A percentile compares a stretch with the other conserved stretches of the same genome.
phyloP scores from a whole-genome alignment of 345 rosid species.

The Reutealis trisperma region DNA sequence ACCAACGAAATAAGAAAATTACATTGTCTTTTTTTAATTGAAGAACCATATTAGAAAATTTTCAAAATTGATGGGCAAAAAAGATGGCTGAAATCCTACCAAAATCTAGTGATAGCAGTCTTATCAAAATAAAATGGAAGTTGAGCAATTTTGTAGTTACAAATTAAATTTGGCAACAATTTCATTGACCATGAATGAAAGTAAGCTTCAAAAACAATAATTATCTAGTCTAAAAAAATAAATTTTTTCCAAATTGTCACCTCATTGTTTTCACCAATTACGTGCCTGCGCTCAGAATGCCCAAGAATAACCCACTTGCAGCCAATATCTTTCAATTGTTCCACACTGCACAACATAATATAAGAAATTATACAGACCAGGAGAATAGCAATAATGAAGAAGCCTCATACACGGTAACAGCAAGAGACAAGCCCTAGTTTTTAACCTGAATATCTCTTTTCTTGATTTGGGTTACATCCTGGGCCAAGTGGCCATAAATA shows the following conservation, averaged over 20 bases:
- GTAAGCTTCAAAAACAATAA: background rate
- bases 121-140: background rate
- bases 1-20: background rate
- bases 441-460: background rate
- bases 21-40: background rate
- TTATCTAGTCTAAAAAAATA: background rate
- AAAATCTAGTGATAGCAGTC: background rate
- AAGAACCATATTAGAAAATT: background rate
- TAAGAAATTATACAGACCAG: background rate
- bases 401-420: background rate
- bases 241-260: slow-evolving; percentile 36
- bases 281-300: slow-evolving; percentile 94
- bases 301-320: slow-evolving; percentile 99
- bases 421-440: slow-evolving; percentile 1
- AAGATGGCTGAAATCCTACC: background rate
- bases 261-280: slow-evolving; percentile 91
- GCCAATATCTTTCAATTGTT: slow-evolving; percentile 87
- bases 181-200: background rate
- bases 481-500: no score
- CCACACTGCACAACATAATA: slow-evolving; percentile 57
- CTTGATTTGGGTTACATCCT: no score
- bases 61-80: background rate
- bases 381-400: background rate
- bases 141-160: background rate
- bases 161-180: background rate